Base-by-base conservation (phyloP, 192 early-diverging fungal genomes). In the Entomortierella chlamydospora region DNA sequence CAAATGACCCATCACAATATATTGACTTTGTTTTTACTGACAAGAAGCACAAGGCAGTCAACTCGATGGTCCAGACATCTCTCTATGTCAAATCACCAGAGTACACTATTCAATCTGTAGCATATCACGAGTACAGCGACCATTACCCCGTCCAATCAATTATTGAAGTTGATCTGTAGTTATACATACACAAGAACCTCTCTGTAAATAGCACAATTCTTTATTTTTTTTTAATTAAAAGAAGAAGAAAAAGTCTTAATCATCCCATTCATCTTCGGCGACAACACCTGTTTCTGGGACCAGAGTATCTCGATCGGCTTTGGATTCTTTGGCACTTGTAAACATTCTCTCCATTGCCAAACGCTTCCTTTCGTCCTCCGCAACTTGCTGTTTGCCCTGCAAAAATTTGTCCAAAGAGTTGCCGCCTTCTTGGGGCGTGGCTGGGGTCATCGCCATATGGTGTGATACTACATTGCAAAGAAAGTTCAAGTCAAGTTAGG, bases 291-390 rank as follows among this genome's bases (percentile, higher is more conserved):
- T 77, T 3, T 77, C 73, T 29, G 73, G 73, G 8, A 77, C 73
- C 42, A 77, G 65, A 0, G 73, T 77, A 51, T 77, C 73, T 13
- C 74, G 61, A 37, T 78, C 74, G 2, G 67, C 61, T 49, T 78
- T 78, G 31, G 74, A 78, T 50, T 78, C 74, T 25, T 78, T 78
- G 54, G 74, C 74, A 9, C 54, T 64, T 17, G 69, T 67, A 78
- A 78, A 78, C 74, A 78, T 78, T 15, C 74, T 49, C 56, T 78
- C 74, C 74, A 78, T 78, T 0, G 74, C 74, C 41, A 47, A 34
- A 23, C 51, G 53, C 67, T 78, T 78, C 42, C 55, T 50, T 1
- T 78, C 74, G 34, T 78, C 74, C 29, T 78, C 74, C 18, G 74
- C 74, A 18, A 34, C 74, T 39, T 78, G 67, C 29, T 78, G 61